Evolutionary conservation across 1,284 basidiomycete genomes (phyloP), one percentile per base, ranked within the genome.

Genomic region (Moesziomyces antarcticus): DNA sequence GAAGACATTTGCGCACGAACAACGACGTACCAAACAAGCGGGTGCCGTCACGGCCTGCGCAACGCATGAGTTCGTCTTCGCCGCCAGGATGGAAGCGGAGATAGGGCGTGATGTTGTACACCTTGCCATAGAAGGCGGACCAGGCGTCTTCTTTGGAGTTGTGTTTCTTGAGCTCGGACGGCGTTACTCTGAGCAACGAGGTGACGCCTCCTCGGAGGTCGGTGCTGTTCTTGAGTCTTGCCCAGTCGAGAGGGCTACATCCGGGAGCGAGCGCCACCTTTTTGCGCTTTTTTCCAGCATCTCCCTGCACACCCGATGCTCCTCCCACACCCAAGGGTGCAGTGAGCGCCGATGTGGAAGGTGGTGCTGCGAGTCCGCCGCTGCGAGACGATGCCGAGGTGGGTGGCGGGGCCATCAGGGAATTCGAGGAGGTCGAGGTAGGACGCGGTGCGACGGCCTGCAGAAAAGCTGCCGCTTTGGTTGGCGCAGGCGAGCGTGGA

Each of bases 31-130:
- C 92, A 81, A 99, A 98, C 22, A 99, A 87, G 80, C 93, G 91
- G 1, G 93, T 94, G 14, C 95, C 95, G 82, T 99, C 97, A 61
- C 94, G 87, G 1, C 97, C 96, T 6, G 96, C 96, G 16, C 92
- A 92, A n/a, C 96, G 89, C 93, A 99, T 92, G 43, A 99, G 86
- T 82, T 98, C 93, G 75, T 91, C 90, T 85, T 91, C 93, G 8
- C 96, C 97, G 13, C 96, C 96, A 0, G 96, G 96, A 83, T 99
- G 97, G 80, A 91, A 99, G 1, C 90, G 87, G 7, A 97, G 85
- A 84, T 98, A 99, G 0, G 92, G 89, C 2, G 94, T 96, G 50
- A 99, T 92, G 84, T 99, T 97, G 86, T 99, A 99, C 22, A 99
- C 94, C 82, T 93, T 95, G 49, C 94, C 94, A 74, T 91, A 90